phyloP scores from a whole-genome alignment of 2,329 filamentous ascomycete genomes.

The Aspergillus ruber region DNA sequence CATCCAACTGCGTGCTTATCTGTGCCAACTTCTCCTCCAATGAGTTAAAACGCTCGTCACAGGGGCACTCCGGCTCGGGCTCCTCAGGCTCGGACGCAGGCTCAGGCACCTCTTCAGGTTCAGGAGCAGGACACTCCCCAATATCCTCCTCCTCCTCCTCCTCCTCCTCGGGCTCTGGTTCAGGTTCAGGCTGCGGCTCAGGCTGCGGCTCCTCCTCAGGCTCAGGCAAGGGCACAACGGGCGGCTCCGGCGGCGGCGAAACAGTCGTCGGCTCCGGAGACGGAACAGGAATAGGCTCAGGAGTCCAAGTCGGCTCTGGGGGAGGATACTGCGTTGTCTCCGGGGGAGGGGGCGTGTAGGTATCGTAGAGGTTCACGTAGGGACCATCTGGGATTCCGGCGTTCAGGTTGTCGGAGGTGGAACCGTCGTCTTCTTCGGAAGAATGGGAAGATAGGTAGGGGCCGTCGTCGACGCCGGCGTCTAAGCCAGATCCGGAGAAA shows the following conservation, averaged over 20 bases:
- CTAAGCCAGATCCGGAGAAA: constrained; percentile 8
- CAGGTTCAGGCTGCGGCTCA: constrained; percentile 2
- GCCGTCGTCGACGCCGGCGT: not conserved
- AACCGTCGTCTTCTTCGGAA: not conserved
- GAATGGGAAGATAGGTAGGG: not conserved
- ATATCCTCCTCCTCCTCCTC: not conserved
- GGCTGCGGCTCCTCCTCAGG: constrained; percentile 3
- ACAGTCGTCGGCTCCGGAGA: not conserved
- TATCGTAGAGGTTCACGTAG: constrained; percentile 13
- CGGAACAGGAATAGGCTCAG: constrained; percentile 6
- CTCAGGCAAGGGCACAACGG: constrained; percentile 6
- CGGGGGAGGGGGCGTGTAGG: constrained; percentile 12
- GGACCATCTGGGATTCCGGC: constrained; percentile 22
- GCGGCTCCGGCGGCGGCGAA: not conserved
- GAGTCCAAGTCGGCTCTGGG: constrained; percentile 7
- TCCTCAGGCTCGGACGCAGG: not conserved
- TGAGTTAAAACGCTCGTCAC: not conserved
- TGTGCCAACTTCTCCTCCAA: not conserved
- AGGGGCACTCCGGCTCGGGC: not conserved
- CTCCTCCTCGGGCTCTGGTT: constrained; percentile 1
- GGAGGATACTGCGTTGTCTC: constrained; percentile 8
- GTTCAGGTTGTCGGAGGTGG: not conserved
- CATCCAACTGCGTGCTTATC: not conserved
- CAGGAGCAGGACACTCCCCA: constrained; percentile 6
- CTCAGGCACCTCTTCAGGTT: not conserved